Evolutionary conservation across 495 filamentous ascomycete genomes (phyloP).

Genomic region (Eremomyces bilateralis): DNA sequence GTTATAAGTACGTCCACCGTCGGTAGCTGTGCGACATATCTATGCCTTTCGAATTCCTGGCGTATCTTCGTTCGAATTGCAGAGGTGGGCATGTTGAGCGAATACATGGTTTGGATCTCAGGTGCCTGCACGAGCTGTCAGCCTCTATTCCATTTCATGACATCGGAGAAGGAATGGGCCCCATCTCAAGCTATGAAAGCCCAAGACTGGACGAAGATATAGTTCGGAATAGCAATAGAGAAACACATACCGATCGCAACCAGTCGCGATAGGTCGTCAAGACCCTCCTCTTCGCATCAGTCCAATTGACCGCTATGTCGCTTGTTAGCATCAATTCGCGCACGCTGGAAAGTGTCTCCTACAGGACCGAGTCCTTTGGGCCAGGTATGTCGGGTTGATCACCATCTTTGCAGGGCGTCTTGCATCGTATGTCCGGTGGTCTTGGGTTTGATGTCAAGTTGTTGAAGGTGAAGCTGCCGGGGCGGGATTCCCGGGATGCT

Average conservation of each 20-base stretch:
- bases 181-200: too few relatives aligned
- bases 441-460: constrained; percentile 22
- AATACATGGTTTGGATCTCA: constrained; percentile 92
- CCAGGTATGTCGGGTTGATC: constrained; percentile 89
- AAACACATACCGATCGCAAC: constrained; percentile 63
- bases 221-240: not conserved
- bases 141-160: not conserved
- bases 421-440: too few relatives aligned
- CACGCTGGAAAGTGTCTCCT: constrained; percentile 7
- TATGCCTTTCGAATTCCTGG: constrained; percentile 91
- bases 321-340: constrained; percentile 7
- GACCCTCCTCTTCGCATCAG: constrained; percentile 63
- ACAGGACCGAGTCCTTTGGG: constrained; percentile 79
- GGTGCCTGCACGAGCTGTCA: constrained; percentile 40
- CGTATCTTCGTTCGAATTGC: constrained; percentile 80
- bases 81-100: constrained; percentile 68
- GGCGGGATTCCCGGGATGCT: too few relatives aligned
- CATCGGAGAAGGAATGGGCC: not conserved
- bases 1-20: constrained; percentile 76
- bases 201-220: not conserved
- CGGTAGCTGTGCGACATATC: constrained; percentile 72
- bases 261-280: constrained; percentile 77
- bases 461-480: not conserved
- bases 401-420: too few relatives aligned
- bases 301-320: constrained; percentile 56